Evolutionary conservation across 1,284 basidiomycete species (phyloP), one percentile per base, ranked within the genome.

Genomic region (Moniliella sp.): DNA sequence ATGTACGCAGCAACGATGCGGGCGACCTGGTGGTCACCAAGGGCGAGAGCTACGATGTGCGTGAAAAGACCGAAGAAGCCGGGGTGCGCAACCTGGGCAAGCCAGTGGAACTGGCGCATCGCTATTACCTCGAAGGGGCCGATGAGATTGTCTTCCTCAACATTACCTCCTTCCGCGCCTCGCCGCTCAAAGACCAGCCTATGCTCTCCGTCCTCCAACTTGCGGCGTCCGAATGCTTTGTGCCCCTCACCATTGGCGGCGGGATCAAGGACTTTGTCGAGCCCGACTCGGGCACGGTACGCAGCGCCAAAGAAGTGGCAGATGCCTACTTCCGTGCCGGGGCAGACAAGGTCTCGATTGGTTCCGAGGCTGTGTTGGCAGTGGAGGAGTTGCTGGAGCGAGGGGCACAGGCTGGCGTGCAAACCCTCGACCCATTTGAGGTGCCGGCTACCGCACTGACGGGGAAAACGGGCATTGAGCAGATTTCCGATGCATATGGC

Each of bases 1-100:
- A 99, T 61, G 88, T 99, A 18, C 76, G 91, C 27, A 74, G 82
- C 23, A 97, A 97, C 64, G 91, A 99, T 60, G 63, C 76, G 18
- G n/a, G 91, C 28, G 91, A 99, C 61, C 74, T 99, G 32, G 86
- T 99, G 36, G 91, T 99, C 1, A 99, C 91, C 30, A 99, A 99
- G 66, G 91, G 91, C 34, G 91, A 99, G 63, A 86, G 91, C 58
- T 99, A 99, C 65, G 83, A 94, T 56, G 88, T 94, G 10, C 78
- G 88, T 35, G 88, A 94, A 62, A 50, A 55, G 31, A 43, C 43
- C 12, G 33, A 40, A 5, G 18, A 28, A 8, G 31, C 37, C 7
- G 30, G 39, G 1, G 91, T 99, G 4, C 77, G 91, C 42, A 97
- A 99, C 62, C 75, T 99, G 38, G 91, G 91, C 38, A 94, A 93